Evolutionary conservation across 352 stramenopile species (phyloP), one percentile per base, ranked within the genome.

Genomic region (Plasmopara halstedii): DNA sequence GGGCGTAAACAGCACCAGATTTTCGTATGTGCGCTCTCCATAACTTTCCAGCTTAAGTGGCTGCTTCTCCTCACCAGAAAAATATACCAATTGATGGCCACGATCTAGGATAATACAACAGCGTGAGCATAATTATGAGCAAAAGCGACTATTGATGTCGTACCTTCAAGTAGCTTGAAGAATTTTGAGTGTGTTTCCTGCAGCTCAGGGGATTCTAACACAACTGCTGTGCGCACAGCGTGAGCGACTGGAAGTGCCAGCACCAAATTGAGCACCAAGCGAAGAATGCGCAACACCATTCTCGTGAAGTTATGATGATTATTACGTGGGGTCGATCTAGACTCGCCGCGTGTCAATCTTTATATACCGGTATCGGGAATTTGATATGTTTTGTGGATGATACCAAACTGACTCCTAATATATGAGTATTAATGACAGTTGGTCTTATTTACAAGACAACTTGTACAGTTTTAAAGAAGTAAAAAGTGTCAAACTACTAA

Each of bases 1-100:
- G 20, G 86, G 84, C 29, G 85, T 85, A 42, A 96, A 87, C 42
- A 96, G 56, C 42, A 97, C 64, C 50, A 97, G 64, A 56, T 97
- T 90, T 47, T 97, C 88, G 56, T 83, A 96, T 39, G 72, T 55
- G 35, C 67, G 73, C 60, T 94, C 85, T 42, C 87, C 87, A 63
- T 88, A 97, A 49, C 71, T 58, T n/a, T 81, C 73, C 2, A 96
- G 68, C 32, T 57, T 39, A 15, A 95, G 50, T 26, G 65, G 49
- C n/a, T 54, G 33, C 42, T 47, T 9, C 34, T 78, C 56, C 13
- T 83, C 73, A 33, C 69, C 73, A 6, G 70, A 46, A 45, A 73
- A 67, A 53, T 83, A 89, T 40, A 61, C 58, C 18, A 91, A 46
- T 18, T 77, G 68, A 62, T 91, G 80, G 33, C 80, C 77, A 25